A percentile compares a stretch with the other conserved stretches of the same genome.
Conservation (phyloP, 1,284 basidiomycete species). For the Laetiporus sulphureus region DNA sequence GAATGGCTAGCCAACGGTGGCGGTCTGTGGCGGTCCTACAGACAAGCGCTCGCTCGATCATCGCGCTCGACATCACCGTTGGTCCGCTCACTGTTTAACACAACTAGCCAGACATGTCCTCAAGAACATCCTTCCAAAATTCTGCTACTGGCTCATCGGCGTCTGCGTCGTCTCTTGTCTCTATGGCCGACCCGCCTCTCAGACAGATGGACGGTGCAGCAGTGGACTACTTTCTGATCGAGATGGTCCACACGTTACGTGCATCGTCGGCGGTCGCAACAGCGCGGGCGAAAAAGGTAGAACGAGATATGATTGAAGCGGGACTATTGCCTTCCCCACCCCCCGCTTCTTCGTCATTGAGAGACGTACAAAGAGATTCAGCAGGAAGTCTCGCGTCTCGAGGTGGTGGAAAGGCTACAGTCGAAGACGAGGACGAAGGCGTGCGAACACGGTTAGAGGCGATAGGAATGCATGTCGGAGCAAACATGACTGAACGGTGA, state of each 20-base stretch:
- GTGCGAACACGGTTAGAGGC: slow-evolving; percentile 67
- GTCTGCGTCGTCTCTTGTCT: slow-evolving; percentile 28
- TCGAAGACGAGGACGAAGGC: slow-evolving; percentile 71
- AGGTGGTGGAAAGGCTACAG: slow-evolving; percentile 18
- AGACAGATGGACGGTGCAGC: slow-evolving; percentile 66
- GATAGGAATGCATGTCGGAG: slow-evolving; percentile 84
- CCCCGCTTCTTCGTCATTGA: slow-evolving; percentile 31
- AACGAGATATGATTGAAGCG: slow-evolving; percentile 69
- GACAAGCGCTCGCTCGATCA: too few relatives aligned
- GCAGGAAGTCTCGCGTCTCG: slow-evolving; percentile 39
- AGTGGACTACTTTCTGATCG: slow-evolving; percentile 83
- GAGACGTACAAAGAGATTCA: slow-evolving; percentile 49
- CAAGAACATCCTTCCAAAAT: slow-evolving; percentile 29
- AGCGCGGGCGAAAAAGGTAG: slow-evolving; percentile 54
- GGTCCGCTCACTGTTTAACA: too few relatives aligned
- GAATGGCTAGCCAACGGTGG: too few relatives aligned
- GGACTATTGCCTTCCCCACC: slow-evolving; percentile 53
- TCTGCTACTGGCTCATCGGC: slow-evolving; percentile 16
- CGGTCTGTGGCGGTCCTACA: too few relatives aligned
- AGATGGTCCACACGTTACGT: slow-evolving; percentile 66
- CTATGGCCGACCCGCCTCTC: slow-evolving; percentile 54
- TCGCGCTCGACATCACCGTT: too few relatives aligned
- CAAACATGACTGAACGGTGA: slow-evolving; percentile 80
- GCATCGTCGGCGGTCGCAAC: slow-evolving; percentile 67
- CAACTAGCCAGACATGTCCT: too few relatives aligned